A percentile compares a stretch with the other conserved stretches of the same genome.
Conservation (phyloP, 257 asterid species). For the Nicotiana attenuata region DNA sequence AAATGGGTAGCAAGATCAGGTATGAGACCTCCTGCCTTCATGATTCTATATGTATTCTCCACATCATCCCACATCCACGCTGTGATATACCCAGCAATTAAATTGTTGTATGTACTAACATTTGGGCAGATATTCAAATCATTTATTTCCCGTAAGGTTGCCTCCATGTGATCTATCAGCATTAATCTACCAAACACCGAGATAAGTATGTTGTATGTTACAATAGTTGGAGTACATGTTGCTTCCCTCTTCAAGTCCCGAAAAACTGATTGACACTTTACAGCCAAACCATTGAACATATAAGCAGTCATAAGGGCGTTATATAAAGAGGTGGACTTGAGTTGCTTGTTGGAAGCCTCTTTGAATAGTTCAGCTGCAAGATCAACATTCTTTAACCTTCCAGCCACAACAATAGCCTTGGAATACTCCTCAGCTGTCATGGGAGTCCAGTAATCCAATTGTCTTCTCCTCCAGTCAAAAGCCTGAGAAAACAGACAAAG, state of each 20-base stretch:
- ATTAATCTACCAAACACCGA: slow-evolving; percentile 59
- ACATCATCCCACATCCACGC: slow-evolving; percentile 87
- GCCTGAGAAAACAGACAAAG: slow-evolving; percentile 41
- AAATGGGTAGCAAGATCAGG: slow-evolving; percentile 49
- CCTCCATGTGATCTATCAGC: slow-evolving; percentile 80
- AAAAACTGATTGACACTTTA: slow-evolving; percentile 53
- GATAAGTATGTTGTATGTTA: slow-evolving; percentile 79
- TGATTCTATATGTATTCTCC: slow-evolving; percentile 54
- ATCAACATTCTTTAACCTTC: slow-evolving; percentile 43
- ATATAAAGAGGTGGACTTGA: slow-evolving; percentile 43
- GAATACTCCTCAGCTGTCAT: slow-evolving; percentile 71
- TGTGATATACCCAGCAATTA: slow-evolving; percentile 74
- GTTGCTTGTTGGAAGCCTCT: slow-evolving; percentile 52
- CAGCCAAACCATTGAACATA: slow-evolving; percentile 36
- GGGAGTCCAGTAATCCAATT: slow-evolving; percentile 45
- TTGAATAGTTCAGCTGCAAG: slow-evolving; percentile 64
- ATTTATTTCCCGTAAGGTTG: slow-evolving; percentile 43
- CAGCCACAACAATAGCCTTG: slow-evolving; percentile 57
- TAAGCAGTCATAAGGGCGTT: slow-evolving; percentile 77
- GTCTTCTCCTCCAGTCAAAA: slow-evolving; percentile 76
- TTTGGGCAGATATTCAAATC: slow-evolving; percentile 46
- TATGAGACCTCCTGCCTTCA: slow-evolving; percentile 44
- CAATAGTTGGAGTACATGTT: slow-evolving; percentile 51
- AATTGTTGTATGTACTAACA: slow-evolving; percentile 42
- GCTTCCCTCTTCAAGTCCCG: slow-evolving; percentile 52